Base-by-base conservation (phyloP, 345 rosid genomes). In the Reutealis trisperma region DNA sequence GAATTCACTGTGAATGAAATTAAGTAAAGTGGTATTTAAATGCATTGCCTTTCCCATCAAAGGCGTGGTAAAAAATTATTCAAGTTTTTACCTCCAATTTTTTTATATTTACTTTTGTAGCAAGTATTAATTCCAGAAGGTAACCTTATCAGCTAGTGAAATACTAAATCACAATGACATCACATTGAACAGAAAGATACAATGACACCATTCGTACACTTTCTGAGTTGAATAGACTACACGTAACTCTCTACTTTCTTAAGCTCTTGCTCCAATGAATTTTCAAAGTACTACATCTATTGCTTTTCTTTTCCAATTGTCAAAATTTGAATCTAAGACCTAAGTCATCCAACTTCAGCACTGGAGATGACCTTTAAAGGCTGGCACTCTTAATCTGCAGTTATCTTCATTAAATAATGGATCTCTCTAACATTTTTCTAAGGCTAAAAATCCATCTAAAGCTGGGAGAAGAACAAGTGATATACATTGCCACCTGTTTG, bases 1-100 rank as follows among this genome's bases (percentile, higher is more conserved):
- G 41, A 72, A 73, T 61, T 73, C 76, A 44, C 67, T 22, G 25
- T 73, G 25, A 52, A 32, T 52, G 1, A 15, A 15, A 27, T 37
- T 34, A 2, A 9, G n/a, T 18, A 19, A 10, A 62, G 12, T 12
- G 27, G 61, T 7, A 49, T 30, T 21, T 22, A 73, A 45, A 59
- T 45, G 54, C 27, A 16, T 60, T 60, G n/a, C 24, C 32, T 37
- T 72, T 67, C 4, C 11, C 12, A 2, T 0, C 1, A 47, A 11
- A 47, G 41, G 3, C 52, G 4, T 11, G 14, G 55, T 51, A 51
- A 10, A 10, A 51, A 51, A 13, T 12, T 13, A 12, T 12, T 12
- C 55, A 51, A 51, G 55, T 13, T 51, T 13, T 51, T 51, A 3
- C 55, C 55, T 14, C 16, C 16, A 2, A 12, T 51, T 51, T 51